Percentiles rank a stretch among this genome's conserved stretches.
Conservation (phyloP, 2,329 filamentous ascomycete genomes). For the Talaromyces sp. region DNA sequence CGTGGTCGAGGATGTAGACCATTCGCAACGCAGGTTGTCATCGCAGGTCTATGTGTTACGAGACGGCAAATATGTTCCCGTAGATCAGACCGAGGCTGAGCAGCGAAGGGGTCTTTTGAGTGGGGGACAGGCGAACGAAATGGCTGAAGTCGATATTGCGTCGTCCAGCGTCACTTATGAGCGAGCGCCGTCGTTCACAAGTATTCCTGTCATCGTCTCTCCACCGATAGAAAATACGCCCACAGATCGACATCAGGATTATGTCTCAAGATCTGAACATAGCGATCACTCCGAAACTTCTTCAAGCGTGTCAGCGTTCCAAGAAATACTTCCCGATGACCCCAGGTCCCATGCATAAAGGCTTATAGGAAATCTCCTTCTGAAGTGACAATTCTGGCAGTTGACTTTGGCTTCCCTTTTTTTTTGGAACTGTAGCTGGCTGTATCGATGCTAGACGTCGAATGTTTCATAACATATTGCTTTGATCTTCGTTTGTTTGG, state of each 20-base stretch:
- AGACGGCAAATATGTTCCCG: slow-evolving; percentile 9
- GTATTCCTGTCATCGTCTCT: slow-evolving; percentile 13
- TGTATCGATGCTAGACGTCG: slow-evolving; percentile 12
- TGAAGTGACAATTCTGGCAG: neutral
- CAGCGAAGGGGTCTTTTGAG: neutral
- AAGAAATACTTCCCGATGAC: slow-evolving; percentile 3
- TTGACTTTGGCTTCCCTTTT: neutral
- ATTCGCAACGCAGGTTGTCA: slow-evolving; percentile 7
- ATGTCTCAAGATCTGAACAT: neutral
- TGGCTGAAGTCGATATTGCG: slow-evolving; percentile 4
- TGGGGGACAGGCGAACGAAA: neutral
- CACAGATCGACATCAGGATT: neutral
- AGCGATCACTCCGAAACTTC: neutral
- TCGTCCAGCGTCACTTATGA: neutral
- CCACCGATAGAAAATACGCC: slow-evolving; percentile 9
- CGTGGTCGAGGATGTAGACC: slow-evolving; percentile 17
- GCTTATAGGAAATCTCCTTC: neutral
- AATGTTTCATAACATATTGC: slow-evolving; percentile 7
- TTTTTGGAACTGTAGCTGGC: neutral
- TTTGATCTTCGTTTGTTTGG: slow-evolving; percentile 10
- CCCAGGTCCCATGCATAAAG: neutral
- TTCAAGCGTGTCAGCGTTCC: neutral
- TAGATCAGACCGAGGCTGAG: slow-evolving; percentile 10
- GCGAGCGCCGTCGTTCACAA: neutral
- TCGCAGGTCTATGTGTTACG: slow-evolving; percentile 12